A percentile compares a stretch with the other conserved stretches of the same genome.
Conservation (phyloP, 257 asterid species). For the Fraxinus anomala region DNA sequence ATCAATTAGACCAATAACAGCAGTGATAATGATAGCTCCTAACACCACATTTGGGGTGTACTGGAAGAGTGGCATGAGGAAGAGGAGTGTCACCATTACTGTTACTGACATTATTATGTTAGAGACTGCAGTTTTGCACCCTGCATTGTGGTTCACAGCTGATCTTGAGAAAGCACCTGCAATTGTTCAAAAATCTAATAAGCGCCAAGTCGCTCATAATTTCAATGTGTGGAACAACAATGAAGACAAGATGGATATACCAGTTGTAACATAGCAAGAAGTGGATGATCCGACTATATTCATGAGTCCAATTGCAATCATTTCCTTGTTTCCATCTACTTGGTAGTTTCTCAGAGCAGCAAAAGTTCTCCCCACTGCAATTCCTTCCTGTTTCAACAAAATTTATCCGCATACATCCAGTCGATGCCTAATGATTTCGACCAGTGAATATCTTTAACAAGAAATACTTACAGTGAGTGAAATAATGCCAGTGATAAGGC, state of each 20-base stretch:
- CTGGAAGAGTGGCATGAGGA: conserved; percentile 88
- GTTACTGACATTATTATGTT: conserved; percentile 82
- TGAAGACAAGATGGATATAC: conserved; percentile 23
- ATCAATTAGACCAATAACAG: conserved; percentile 80
- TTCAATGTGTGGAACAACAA: no score
- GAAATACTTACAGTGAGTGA: conserved; percentile 70
- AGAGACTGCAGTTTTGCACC: conserved; percentile 80
- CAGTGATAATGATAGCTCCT: conserved; percentile 84
- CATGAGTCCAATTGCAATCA: conserved; percentile 91
- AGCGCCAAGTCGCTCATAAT: no score
- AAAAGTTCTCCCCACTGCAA: conserved; percentile 93
- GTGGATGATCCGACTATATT: conserved; percentile 84
- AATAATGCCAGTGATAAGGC: conserved; percentile 78
- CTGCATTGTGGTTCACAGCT: conserved; percentile 94
- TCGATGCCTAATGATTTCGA: background rate
- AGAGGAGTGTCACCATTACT: conserved; percentile 82
- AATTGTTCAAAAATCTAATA: no score
- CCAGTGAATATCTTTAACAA: no score
- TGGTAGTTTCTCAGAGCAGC: conserved; percentile 89
- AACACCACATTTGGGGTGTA: conserved; percentile 84
- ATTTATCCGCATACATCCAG: background rate
- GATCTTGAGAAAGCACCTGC: conserved; percentile 88
- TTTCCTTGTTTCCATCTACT: conserved; percentile 91
- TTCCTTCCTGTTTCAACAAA: conserved; percentile 66
- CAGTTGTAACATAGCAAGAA: conserved; percentile 85